Percentiles rank a stretch among this genome's conserved stretches.
These are phyloP conservation scores for Boletus hoseneyae DNA, from an alignment of 1,284 basidiomycete genomes.

Conservation along the genomic window DNA sequence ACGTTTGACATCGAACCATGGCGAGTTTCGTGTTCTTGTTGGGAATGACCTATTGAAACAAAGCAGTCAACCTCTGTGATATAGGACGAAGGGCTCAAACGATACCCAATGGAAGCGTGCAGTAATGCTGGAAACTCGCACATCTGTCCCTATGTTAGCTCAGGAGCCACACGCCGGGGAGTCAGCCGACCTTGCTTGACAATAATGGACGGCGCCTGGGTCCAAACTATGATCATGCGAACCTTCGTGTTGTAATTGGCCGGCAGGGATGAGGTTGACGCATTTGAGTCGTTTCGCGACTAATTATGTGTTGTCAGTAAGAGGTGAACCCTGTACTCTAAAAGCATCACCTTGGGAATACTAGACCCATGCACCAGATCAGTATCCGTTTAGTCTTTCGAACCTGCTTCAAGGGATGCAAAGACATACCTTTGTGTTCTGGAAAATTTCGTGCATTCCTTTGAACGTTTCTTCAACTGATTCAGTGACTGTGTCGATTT, in stretches of 20 bases:
- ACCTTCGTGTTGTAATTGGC: conserved; percentile 40
- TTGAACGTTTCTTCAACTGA: conserved; percentile 54
- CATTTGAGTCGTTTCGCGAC: conserved; percentile 50
- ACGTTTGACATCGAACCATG: conserved; percentile 61
- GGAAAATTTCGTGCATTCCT: conserved; percentile 42
- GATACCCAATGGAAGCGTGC: conserved; percentile 50
- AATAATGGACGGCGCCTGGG: conserved; percentile 43
- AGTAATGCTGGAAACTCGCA: conserved; percentile 53
- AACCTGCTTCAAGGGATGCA: neutral
- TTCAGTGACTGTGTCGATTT: conserved; percentile 51
- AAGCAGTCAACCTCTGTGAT: neutral
- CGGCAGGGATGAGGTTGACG: conserved; percentile 42
- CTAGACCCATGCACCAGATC: conserved; percentile 8
- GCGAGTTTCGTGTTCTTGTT: conserved; percentile 55
- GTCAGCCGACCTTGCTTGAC: conserved; percentile 41
- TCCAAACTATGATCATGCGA: conserved; percentile 46
- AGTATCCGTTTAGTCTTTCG: neutral
- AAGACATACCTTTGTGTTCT: conserved; percentile 42
- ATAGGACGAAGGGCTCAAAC: neutral
- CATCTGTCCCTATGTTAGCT: conserved; percentile 37
- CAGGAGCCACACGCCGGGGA: neutral
- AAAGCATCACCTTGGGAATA: conserved; percentile 24
- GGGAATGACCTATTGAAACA: conserved; percentile 45
- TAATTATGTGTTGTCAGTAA: conserved; percentile 18
- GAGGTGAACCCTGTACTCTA: neutral